Conservation (phyloP, 768 basidiomycete genomes). For the Hygrophoropsis aurantiaca region DNA sequence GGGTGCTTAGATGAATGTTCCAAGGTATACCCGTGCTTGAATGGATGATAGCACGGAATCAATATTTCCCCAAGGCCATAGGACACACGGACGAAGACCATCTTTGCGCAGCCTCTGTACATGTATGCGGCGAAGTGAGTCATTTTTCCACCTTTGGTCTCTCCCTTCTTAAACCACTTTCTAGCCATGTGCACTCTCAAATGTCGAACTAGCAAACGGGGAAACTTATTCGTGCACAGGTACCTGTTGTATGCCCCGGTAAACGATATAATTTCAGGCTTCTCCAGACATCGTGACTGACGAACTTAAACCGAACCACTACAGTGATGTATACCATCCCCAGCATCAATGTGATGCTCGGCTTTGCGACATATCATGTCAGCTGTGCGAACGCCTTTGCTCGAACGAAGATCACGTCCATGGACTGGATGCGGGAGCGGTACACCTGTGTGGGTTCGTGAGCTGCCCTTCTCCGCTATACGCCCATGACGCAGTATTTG, state of each 20-base stretch:
- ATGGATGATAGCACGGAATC: background rate
- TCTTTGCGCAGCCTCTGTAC: slow-evolving; percentile 50
- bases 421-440: slow-evolving; percentile 35
- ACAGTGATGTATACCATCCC: slow-evolving; percentile 45
- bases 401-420: slow-evolving; percentile 51
- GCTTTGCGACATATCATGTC: slow-evolving; percentile 53
- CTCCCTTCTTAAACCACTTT: background rate
- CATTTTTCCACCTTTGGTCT: background rate
- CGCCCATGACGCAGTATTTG: background rate
- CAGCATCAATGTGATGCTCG: slow-evolving; percentile 51
- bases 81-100: slow-evolving; percentile 51
- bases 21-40: slow-evolving; percentile 34
- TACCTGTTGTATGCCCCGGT: slow-evolving; percentile 45
- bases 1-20: slow-evolving; percentile 56
- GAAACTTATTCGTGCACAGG: slow-evolving; percentile 40
- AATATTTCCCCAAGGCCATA: slow-evolving; percentile 34
- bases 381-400: slow-evolving; percentile 57
- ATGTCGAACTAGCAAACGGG: slow-evolving; percentile 28
- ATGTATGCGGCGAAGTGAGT: slow-evolving; percentile 55
- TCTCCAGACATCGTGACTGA: background rate
- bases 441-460: slow-evolving; percentile 60
- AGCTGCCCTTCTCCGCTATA: background rate
- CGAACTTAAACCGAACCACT: background rate
- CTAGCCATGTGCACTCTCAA: slow-evolving; percentile 44
- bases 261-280: background rate